Conservation (phyloP, 176 grass and related monocot genomes). For the Oryza nivara region DNA sequence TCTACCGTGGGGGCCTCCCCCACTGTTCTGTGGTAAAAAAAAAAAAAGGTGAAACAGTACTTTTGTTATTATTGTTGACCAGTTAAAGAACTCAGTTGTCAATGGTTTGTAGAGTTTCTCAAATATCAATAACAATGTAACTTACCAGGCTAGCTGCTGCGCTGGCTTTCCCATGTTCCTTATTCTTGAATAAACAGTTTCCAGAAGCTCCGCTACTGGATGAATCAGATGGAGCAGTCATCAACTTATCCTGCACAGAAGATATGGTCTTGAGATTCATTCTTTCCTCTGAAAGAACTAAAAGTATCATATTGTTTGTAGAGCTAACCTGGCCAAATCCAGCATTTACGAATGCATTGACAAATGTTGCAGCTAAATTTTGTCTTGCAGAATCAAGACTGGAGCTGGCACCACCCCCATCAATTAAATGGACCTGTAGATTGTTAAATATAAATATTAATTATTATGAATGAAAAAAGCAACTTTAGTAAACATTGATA, state of each 20-base stretch:
- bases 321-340: conserved; percentile 89
- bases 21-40: too few species aligned
- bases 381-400: conserved; percentile 98
- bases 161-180: conserved; percentile 96
- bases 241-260: conserved; percentile 90
- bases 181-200: conserved; percentile 97
- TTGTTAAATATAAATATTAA: conserved; percentile 26
- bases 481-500: conserved; percentile 4
- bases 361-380: conserved; percentile 94
- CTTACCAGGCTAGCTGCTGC: conserved; percentile 93
- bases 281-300: neutral
- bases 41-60: neutral
- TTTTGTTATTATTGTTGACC: conserved; percentile 11
- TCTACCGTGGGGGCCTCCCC: too few species aligned
- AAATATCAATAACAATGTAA: conserved; percentile 24
- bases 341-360: conserved; percentile 99
- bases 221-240: conserved; percentile 84
- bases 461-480: conserved; percentile 22
- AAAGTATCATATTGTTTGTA: conserved; percentile 15
- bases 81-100: conserved; percentile 20
- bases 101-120: neutral
- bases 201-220: conserved; percentile 77
- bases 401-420: conserved; percentile 87
- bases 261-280: conserved; percentile 8
- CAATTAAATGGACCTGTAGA: conserved; percentile 91